These are phyloP conservation scores for Tricharina praecox DNA, from an alignment of 495 filamentous ascomycete species.

Conservation along the genomic window DNA sequence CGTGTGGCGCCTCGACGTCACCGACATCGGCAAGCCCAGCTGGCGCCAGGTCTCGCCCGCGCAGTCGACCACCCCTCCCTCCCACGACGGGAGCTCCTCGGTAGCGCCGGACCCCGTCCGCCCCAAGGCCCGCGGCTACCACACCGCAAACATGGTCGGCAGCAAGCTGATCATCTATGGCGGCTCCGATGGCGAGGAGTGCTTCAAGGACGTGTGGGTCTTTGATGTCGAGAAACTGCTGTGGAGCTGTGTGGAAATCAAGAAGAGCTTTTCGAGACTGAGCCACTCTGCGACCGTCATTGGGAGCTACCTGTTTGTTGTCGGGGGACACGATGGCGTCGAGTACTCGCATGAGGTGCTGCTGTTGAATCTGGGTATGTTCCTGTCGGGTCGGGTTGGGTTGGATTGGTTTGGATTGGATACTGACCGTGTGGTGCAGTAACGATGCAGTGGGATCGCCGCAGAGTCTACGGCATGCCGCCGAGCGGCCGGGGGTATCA, in stretches of 20 bases:
- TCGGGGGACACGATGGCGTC: slow-evolving; percentile 49
- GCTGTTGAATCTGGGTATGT: slow-evolving; percentile 38
- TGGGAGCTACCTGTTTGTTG: slow-evolving; percentile 47
- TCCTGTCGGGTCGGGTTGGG: background rate
- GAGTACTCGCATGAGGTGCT: slow-evolving; percentile 50
- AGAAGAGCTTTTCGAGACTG: slow-evolving; percentile 38
- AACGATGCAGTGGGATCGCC: slow-evolving; percentile 49
- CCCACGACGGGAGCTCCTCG: too few relatives aligned
- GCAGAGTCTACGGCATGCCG: slow-evolving; percentile 44
- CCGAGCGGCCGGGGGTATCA: slow-evolving; percentile 47
- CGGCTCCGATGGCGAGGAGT: slow-evolving; percentile 47
- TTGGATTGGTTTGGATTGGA: background rate
- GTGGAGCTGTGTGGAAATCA: slow-evolving; percentile 36
- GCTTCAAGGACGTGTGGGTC: slow-evolving; percentile 52
- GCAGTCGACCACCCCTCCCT: slow-evolving; percentile 18
- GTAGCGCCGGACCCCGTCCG: slow-evolving; percentile 12
- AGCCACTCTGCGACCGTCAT: slow-evolving; percentile 50
- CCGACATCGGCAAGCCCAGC: slow-evolving; percentile 42
- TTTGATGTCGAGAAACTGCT: slow-evolving; percentile 42
- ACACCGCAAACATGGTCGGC: slow-evolving; percentile 54
- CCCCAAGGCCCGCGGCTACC: slow-evolving; percentile 46
- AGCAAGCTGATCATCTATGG: slow-evolving; percentile 50
- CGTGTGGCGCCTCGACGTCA: slow-evolving; percentile 49
- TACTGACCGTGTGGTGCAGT: too few relatives aligned
- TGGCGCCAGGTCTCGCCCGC: slow-evolving; percentile 40